Percentiles rank a stretch among this genome's conserved stretches.
Evolutionary conservation across 495 filamentous ascomycete species (phyloP).

Genomic region (Echria macrotheca): DNA sequence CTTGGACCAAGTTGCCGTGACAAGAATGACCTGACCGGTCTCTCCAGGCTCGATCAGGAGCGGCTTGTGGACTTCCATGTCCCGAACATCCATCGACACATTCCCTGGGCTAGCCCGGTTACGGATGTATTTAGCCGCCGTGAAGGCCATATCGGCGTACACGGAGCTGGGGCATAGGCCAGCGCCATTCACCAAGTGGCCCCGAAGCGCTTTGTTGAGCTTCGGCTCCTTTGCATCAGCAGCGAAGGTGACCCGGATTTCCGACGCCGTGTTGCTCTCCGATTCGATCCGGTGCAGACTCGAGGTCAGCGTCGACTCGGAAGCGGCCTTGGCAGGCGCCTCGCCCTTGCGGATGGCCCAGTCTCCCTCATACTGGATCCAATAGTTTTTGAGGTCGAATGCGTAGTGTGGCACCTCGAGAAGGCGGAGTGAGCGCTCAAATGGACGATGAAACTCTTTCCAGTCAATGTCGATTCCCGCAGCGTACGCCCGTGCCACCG

Average conservation of each 20-base stretch:
- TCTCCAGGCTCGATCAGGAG: conserved; percentile 41
- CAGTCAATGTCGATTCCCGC: conserved; percentile 8
- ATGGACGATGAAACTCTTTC: conserved; percentile 7
- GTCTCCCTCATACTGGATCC: conserved; percentile 66
- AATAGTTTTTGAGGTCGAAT: conserved; percentile 74
- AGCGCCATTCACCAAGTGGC: conserved; percentile 57
- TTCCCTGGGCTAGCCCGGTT: conserved; percentile 36
- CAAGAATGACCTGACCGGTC: conserved; percentile 11
- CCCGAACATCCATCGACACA: conserved; percentile 39
- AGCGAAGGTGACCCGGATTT: conserved; percentile 44
- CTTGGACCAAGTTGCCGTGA: conserved; percentile 16
- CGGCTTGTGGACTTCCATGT: conserved; percentile 53
- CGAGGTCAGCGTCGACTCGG: conserved; percentile 38
- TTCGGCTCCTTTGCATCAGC: conserved; percentile 50
- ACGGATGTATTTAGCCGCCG: conserved; percentile 53
- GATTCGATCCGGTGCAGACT: conserved; percentile 42
- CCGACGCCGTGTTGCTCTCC: conserved; percentile 32
- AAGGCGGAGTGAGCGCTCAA: conserved; percentile 25
- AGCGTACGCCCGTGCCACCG: conserved; percentile 2
- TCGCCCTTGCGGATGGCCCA: conserved; percentile 26
- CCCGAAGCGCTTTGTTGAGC: conserved; percentile 49
- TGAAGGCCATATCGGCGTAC: conserved; percentile 63
- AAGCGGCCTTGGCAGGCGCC: not conserved
- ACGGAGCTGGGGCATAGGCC: conserved; percentile 41
- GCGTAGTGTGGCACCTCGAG: conserved; percentile 63